Evolutionary conservation across 2,329 filamentous ascomycete species (phyloP).

Genomic region (Penicillium hordei): DNA sequence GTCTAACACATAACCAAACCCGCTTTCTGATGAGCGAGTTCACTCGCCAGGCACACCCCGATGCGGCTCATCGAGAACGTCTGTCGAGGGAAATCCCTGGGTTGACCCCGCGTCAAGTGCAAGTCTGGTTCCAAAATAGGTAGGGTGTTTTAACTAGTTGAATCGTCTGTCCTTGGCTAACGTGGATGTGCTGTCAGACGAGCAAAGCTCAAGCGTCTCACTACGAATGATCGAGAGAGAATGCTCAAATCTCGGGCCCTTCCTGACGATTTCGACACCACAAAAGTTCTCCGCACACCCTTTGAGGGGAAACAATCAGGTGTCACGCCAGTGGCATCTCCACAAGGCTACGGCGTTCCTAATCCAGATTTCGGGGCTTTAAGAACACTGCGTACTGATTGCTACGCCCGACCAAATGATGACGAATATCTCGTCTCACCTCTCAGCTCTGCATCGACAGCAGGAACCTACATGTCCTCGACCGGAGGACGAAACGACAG

Average conservation of each 20-base stretch:
- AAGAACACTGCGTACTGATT: slow-evolving; percentile 38
- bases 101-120: slow-evolving; percentile 85
- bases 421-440: slow-evolving; percentile 43
- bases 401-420: slow-evolving; percentile 34
- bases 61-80: slow-evolving; percentile 84
- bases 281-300: slow-evolving; percentile 57
- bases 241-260: slow-evolving; percentile 61
- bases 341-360: slow-evolving; percentile 41
- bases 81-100: slow-evolving; percentile 88
- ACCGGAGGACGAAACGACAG: slow-evolving; percentile 31
- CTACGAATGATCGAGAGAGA: slow-evolving; percentile 60
- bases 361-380: slow-evolving; percentile 38
- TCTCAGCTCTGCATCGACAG: slow-evolving; percentile 37
- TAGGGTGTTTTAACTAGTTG: slow-evolving; percentile 46
- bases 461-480: slow-evolving; percentile 37
- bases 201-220: slow-evolving; percentile 62
- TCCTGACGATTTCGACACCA: slow-evolving; percentile 61
- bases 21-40: slow-evolving; percentile 97
- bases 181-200: slow-evolving; percentile 42
- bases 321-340: slow-evolving; percentile 51
- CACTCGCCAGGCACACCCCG: slow-evolving; percentile 88
- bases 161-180: neutral
- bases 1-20: slow-evolving; percentile 95
- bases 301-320: slow-evolving; percentile 49
- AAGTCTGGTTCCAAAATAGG: slow-evolving; percentile 99